phyloP scores from a whole-genome alignment of 2,329 filamentous ascomycete genomes.

The Thielaviopsis punctulata region DNA sequence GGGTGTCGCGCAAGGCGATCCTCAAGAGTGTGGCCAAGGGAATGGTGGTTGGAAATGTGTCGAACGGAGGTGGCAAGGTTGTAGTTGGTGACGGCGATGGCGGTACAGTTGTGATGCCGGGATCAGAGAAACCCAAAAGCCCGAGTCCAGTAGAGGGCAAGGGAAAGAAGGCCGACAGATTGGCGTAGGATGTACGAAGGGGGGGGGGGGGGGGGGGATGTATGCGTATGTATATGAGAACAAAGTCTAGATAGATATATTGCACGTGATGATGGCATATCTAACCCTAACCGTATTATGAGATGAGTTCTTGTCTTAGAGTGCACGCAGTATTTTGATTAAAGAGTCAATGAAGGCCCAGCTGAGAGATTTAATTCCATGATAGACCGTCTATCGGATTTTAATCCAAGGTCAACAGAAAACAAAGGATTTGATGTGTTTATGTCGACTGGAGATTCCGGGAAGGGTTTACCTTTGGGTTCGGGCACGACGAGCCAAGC shows the following conservation, averaged over 20 bases:
- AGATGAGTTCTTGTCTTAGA: too few species aligned
- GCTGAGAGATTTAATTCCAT: too few species aligned
- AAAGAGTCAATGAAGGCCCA: too few species aligned
- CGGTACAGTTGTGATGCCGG: conserved; percentile 15
- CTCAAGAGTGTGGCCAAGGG: conserved; percentile 93
- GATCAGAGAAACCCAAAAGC: conserved; percentile 15
- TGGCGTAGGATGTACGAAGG: neutral
- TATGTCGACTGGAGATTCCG: conserved; percentile 11
- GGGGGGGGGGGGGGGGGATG: neutral
- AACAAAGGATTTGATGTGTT: conserved; percentile 2
- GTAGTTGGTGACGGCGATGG: conserved; percentile 49
- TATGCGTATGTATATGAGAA: too few species aligned
- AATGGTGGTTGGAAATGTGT: conserved; percentile 75
- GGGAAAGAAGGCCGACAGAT: conserved; percentile 19
- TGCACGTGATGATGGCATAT: too few species aligned
- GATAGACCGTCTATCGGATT: too few species aligned
- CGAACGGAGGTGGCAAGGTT: conserved; percentile 54
- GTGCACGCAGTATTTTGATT: too few species aligned
- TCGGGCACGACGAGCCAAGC: conserved; percentile 6
- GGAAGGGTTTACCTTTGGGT: conserved; percentile 11
- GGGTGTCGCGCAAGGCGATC: conserved; percentile 74
- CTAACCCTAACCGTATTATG: too few species aligned
- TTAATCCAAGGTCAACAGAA: too few species aligned
- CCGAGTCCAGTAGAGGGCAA: conserved; percentile 15
- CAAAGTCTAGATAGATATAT: too few species aligned